Base-by-base conservation (phyloP, 805 yeast species). In the Barnettozyma vustinii region DNA sequence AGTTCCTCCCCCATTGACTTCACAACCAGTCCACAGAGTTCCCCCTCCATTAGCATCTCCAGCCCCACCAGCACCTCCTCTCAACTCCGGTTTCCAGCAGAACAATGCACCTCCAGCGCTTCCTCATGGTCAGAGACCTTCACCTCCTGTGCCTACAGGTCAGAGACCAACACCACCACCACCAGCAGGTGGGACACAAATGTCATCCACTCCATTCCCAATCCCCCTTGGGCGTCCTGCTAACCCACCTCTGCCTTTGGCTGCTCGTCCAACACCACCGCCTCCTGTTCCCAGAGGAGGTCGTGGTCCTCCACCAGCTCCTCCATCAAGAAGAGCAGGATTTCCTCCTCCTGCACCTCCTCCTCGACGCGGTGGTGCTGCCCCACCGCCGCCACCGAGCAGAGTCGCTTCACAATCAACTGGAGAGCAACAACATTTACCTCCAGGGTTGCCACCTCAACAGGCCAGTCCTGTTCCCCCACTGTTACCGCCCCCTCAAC, bases 221-320 rank as follows among this genome's bases (percentile, higher is more conserved):
- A 26, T 37, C 5, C 41, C 42, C 20, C 44, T 48, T 25, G 45
- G 48, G 8, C 40, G 43, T 10, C 49, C 52, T 16, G 40, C 67
- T 66, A 7, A 16, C 18, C 52, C 52, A 23, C 46, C 50, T 16
- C 41, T 41, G 16, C 47, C 54, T 25, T 12, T 41, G 9, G 50
- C 50, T 23, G 52, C 44, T 13, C 46, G 52, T 21, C 50, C 57
- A 7, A 45, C 50, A 18, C 54, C 59, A 25, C 48, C 54, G 15
- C 48, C 64, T 9, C 64, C 68, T 15, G 68, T 67, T 8, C 67
- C 68, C 18, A 61, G 69, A 25, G 48, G 47, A 18, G 47, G 43
- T 5, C 47, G 61, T 51, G 51, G 45, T 15, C 50, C 55, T n/a
- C 60, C 60, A 9, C 60, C 59, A 9, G 53, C 58, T n/a, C 63